These are phyloP conservation scores for Cladosporium sp. DNA, from an alignment of 2,329 filamentous ascomycete species.

Conservation along the genomic window DNA sequence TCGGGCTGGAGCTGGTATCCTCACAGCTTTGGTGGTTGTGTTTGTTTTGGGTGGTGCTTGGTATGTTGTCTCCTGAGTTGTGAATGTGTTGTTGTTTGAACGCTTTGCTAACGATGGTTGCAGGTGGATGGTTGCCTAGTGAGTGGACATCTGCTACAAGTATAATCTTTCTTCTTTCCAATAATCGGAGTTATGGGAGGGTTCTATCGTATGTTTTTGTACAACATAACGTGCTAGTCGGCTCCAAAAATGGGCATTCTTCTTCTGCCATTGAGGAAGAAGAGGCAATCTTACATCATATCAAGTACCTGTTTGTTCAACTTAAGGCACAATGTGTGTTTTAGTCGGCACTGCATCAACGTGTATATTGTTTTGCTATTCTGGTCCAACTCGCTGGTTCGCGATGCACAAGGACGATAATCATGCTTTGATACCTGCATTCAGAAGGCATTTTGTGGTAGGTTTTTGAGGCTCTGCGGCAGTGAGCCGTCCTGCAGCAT, in stretches of 20 bases:
- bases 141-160: background rate
- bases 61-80: slow-evolving; percentile 1
- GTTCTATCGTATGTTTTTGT: background rate
- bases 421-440: background rate
- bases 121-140: slow-evolving; percentile 22
- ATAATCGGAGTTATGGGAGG: background rate
- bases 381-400: too few species aligned
- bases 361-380: too few species aligned
- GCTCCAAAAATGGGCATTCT: background rate
- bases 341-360: too few species aligned
- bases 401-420: background rate
- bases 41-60: slow-evolving; percentile 22
- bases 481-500: slow-evolving; percentile 4
- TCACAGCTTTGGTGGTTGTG: slow-evolving; percentile 18
- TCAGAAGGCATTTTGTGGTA: background rate
- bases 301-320: background rate
- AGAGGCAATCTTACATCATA: background rate
- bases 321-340: background rate
- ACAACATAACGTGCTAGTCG: background rate
- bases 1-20: slow-evolving; percentile 63
- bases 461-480: slow-evolving; percentile 10
- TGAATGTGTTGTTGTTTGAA: background rate
- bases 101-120: background rate
- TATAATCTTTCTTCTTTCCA: background rate
- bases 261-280: background rate